Evolutionary conservation across 2,329 filamentous ascomycete species (phyloP), one percentile per base, ranked within the genome.

Genomic region (Delphinella strobiligena): DNA sequence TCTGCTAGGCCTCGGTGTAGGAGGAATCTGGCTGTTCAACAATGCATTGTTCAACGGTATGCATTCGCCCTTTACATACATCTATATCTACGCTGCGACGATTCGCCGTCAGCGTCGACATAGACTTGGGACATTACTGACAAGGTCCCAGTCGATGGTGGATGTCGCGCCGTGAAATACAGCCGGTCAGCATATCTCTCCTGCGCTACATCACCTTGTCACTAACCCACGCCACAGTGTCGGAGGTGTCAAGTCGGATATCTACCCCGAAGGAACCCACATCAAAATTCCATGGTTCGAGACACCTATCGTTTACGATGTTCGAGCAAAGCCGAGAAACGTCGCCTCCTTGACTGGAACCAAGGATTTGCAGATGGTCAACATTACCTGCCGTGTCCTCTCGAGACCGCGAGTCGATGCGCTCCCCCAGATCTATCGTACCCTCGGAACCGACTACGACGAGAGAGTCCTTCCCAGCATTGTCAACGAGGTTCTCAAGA

Each of bases 341-440:
- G 88, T 98, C 53, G 83, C 91, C 50, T 96, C 91, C 50, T 76
- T 98, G 50, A 98, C 91, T 44, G 91, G 91, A 53, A 98, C 91
- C 58, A 98, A 98, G 73, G 91, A 98, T 66, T 69, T 98, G 65
- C 91, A 98, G 71, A 98, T 98, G 91, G 91, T 96, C 60, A 98
- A 98, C 75, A 96, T 98, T 61, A 98, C 89, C 58, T 98, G 91
- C 67, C 89, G 91, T 84, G 91, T 98, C 43, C 83, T 98, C 38
- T 95, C 89, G 43, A 74, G 87, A 53, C 91, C 91, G 41, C 78
- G 87, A 43, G 70, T 98, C 55, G 78, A 84, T 49, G 83, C 88
- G 22, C 77, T 98, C 31, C 91, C 91, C 14, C 86, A 94, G 67
- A 98, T 98, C 57, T 98, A 96, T 74, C 76, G 91, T 50, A 98